Evolutionary conservation across 1,139 yeast genomes (phyloP).

Genomic region (Candida mesenterica): DNA sequence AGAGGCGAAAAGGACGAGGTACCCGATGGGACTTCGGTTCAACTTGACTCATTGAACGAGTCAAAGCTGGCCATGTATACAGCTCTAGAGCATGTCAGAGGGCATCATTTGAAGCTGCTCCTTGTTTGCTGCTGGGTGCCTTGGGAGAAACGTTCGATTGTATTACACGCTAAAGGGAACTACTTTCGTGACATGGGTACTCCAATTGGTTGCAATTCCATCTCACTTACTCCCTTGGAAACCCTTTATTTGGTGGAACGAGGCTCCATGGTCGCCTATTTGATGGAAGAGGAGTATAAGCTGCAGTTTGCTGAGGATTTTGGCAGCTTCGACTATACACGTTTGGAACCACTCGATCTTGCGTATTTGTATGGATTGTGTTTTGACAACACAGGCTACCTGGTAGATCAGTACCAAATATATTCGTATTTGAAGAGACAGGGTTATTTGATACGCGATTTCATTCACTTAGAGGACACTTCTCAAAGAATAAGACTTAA

Average conservation of each 20-base stretch:
- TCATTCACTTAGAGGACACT: neutral
- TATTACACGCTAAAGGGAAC: slow-evolving; percentile 66
- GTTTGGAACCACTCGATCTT: slow-evolving; percentile 50
- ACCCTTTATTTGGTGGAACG: slow-evolving; percentile 77
- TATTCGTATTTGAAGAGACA: slow-evolving; percentile 74
- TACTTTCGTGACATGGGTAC: slow-evolving; percentile 74
- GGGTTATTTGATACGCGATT: slow-evolving; percentile 61
- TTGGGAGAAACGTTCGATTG: slow-evolving; percentile 38
- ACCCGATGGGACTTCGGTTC: slow-evolving; percentile 74
- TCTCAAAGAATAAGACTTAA: neutral
- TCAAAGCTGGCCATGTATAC: slow-evolving; percentile 72
- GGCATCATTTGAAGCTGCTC: slow-evolving; percentile 51
- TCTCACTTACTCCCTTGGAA: slow-evolving; percentile 63
- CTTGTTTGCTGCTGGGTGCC: slow-evolving; percentile 50
- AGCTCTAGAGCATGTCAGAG: slow-evolving; percentile 61
- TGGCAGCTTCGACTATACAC: slow-evolving; percentile 21
- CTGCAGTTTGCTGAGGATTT: slow-evolving; percentile 1
- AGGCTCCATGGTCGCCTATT: slow-evolving; percentile 67
- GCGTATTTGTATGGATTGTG: slow-evolving; percentile 64
- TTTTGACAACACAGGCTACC: slow-evolving; percentile 28
- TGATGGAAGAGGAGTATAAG: slow-evolving; percentile 20
- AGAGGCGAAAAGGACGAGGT: slow-evolving; percentile 87
- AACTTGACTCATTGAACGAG: slow-evolving; percentile 47
- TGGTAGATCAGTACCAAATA: slow-evolving; percentile 60
- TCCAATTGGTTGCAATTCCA: slow-evolving; percentile 31